Evolutionary conservation across 2,329 filamentous ascomycete species (phyloP), one percentile per base, ranked within the genome.

Genomic region (Aspergillus piperis): DNA sequence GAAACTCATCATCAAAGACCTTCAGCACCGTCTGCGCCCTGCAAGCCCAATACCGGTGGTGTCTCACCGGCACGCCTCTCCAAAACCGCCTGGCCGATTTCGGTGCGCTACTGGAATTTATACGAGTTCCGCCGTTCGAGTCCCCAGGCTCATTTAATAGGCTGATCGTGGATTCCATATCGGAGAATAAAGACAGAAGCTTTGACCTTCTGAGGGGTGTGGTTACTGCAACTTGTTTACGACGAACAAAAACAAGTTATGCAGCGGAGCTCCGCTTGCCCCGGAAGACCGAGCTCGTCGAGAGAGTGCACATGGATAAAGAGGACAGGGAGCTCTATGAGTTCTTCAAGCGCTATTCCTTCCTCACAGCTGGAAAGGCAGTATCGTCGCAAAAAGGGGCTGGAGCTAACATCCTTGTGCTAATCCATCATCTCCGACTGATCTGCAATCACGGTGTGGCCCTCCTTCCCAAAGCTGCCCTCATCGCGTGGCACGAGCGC

Each of bases 381-480:
- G 6, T n/a, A 8, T 11, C 11, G 21, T 10, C 10, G 19, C n/a
- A 49, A 3, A 48, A 19, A 17, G 3, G 30, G 27, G 8, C 27
- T 13, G 38, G 41, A 4, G 25, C 39, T 5, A 54, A 55, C 23
- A 59, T 36, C 5, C 17, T 59, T 21, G 36, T 44, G 2, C 7
- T 59, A 10, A 59, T 59, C 32, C 42, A 19, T 13, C 21, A 17
- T 6, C 36, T 61, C 30, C 59, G 54, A 8, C 27, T 57, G 4
- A 61, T 61, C 8, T 61, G 59, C 25, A 48, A 57, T 27, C 54
- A 61, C 32, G 59, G 59, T 11, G 59, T 53, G 23, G 8, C 19
- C 3, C 47, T 61, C 2, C 39, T 61, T 15, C 48, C 59, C 3
- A 17, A 44, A 49, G 8, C 41, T 13, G 57, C 41, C 6, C 13